Evolutionary conservation across 2,329 filamentous ascomycete species (phyloP), one percentile per base, ranked within the genome.

Genomic region (Geosmithia flava): DNA sequence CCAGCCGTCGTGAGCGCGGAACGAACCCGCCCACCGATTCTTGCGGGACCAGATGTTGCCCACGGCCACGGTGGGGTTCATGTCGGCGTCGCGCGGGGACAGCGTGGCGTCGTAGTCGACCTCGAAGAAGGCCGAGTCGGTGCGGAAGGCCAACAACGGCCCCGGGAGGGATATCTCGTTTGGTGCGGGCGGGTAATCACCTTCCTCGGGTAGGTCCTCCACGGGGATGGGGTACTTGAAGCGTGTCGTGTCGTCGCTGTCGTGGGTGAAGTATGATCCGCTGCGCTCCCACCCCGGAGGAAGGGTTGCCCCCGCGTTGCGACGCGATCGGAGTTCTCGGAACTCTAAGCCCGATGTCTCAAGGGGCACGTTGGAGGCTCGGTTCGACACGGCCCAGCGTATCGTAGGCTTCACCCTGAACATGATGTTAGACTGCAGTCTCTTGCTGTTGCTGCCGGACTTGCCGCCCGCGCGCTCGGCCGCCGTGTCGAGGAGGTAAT

Each of bases 1-100:
- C 68, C 68, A 71, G 33, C 61, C 62, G 47, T 71, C 68, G 52
- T 71, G 68, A n/a, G 67, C 62, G 40, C 68, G 62, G 37, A 71
- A 62, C 45, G 65, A 61, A 27, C 68, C 68, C n/a, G 67, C 58
- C 67, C 67, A 70, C 30, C 57, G 56, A 42, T 61, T 59, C 2
- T 54, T 53, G 41, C 55, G 62, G 47, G 58, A 56, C 61, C 63
- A 66, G 52, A 71, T 67, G 47, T 66, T 68, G 23, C 68, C 68
- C 17, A 70, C 59, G 4, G 68, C 68, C 17, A 71, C 58, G 2
- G 66, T 64, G 3, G 67, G 68, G 51, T 62, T 68, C 15, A 58
- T 45, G 7, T 56, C 56, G 40, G 62, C 62, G 45, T 64, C 64
- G 47, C 51, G 51, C 7, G 63, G 59, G 1, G 58, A 57, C 42